Evolutionary conservation across 2,329 filamentous ascomycete genomes (phyloP), one percentile per base, ranked within the genome.

Genomic region (Davidsoniella eucalypti): DNA sequence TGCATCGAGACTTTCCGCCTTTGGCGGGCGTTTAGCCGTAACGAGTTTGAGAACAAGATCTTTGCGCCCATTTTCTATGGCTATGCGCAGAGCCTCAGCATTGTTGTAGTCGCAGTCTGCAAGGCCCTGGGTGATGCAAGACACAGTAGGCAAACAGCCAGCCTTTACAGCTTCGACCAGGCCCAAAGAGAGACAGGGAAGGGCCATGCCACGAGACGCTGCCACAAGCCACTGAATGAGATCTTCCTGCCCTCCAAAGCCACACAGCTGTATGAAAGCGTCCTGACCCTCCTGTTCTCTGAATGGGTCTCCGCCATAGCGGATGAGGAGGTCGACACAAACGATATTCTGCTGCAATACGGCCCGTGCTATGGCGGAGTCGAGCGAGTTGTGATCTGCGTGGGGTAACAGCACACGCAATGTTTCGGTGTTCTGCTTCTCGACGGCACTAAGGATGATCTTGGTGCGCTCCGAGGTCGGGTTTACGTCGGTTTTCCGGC

Each of bases 1-100:
- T 21, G 70, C 67, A 49, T 72, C 68, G 2, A 80, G 59, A 0
- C 66, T 66, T 0, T 64, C 63, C 1, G 65, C 64, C 14, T 67
- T 64, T 1, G 76, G 76, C 1, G 75, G 73, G 21, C 65, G 69
- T 47, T 66, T 66, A 10, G 73, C 74, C 47, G 71, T 70, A 12
- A 76, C 58, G 17, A 80, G 68, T 5, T 74, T 72, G 25, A 78
- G 63, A 0, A 66, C 69, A 39, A 80, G 68, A 54, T 80, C 75
- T 47, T 69, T 64, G 10, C 73, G 65, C 14, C 71, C 69, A 18
- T 67, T 63, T 0, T 60, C 60, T 21, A 78, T 61, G 3, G 75
- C 73, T 0, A 64, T 58, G 52, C 69, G 72, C 23, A 80, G 62
- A 1, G 73, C 73, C 17, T 74, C 68, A 8, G 68, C 72, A 2